Evolutionary conservation across 129 eudicot genomes (phyloP).

Genomic region (Ambrosia trifida): DNA sequence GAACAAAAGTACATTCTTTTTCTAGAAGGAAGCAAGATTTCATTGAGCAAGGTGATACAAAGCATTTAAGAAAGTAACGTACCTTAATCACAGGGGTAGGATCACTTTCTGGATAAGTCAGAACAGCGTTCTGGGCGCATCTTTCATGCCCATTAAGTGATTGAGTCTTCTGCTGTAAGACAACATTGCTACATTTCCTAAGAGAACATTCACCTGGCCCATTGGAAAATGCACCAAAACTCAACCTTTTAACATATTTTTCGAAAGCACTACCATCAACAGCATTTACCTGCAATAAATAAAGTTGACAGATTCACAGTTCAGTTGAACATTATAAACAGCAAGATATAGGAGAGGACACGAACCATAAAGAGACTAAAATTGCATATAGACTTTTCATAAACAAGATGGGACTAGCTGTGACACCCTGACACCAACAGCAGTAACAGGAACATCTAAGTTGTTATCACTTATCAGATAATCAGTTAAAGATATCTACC

Average conservation of each 20-base stretch:
- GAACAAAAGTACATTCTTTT: not conserved
- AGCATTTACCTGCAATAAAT: conserved; percentile 46
- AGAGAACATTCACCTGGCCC: conserved; percentile 42
- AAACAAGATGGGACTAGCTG: not conserved
- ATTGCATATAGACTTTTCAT: not conserved
- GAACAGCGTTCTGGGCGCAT: conserved; percentile 55
- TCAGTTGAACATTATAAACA: not conserved
- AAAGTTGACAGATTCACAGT: conserved; percentile 11
- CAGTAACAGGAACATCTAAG: not conserved
- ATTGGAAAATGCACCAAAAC: conserved; percentile 34
- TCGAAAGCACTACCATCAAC: conserved; percentile 34
- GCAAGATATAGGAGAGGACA: not conserved
- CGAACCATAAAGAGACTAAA: not conserved
- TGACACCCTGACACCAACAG: not conserved
- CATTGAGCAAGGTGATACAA: not conserved
- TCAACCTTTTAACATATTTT: conserved; percentile 41
- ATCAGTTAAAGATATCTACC: no score
- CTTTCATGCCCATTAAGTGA: conserved; percentile 48
- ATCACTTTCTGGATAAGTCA: conserved; percentile 34
- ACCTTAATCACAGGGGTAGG: conserved; percentile 44
- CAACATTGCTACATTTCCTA: conserved; percentile 40
- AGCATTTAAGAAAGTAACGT: not conserved
- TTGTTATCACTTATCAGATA: not conserved
- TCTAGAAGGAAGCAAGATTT: not conserved
- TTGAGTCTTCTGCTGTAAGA: conserved; percentile 47